Evolutionary conservation across 306 rosid genomes (phyloP), one percentile per base, ranked within the genome.

Genomic region (Cicer arietinum): DNA sequence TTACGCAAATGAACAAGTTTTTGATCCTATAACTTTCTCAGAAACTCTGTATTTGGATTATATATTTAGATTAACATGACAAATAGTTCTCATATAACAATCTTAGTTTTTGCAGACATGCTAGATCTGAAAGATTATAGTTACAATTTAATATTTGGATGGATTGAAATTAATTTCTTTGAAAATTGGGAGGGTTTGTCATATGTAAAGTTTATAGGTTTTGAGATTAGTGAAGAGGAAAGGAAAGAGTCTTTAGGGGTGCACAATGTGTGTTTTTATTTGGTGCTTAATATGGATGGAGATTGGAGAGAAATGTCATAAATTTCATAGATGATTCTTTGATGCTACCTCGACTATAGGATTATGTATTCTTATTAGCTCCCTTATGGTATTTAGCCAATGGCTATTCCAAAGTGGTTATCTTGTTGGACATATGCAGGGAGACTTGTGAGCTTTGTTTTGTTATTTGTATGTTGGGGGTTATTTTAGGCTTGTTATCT

Each of bases 381-480:
- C 0, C n/a, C 16, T 52, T 39, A 16, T 39, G 75, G 18, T 16
- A n/a, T 39, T 70, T 18, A 7, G 50, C 39, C 30, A 10, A 57
- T 40, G 17, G 18, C 6, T 56, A 40, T 17, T 12, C 66, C 42
- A 1, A 44, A 41, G 43, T 54, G 54, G 22, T 56, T 71, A 41
- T 53, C n/a, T 71, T 18, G 17, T 53, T 71, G 42, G 42, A 5
- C 30, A 61, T 61, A 13, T 40, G 68, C 9, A 14, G 48, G 67
- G 16, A 73, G 17, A 73, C 10, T 44, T 14, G 25, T n/a, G 56
- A 61, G 70, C 61, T 48, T 46, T 37, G 61, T 10, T 25, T 74
- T 46, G 25, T 42, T 61, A 47, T 35, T 60, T 60, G 14, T 50
- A 16, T 74, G 50, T 17, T 9, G 35, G 1, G 13, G 51, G 14